Conservation (phyloP, 345 rosid species). For the Hypericum androsaemum region DNA sequence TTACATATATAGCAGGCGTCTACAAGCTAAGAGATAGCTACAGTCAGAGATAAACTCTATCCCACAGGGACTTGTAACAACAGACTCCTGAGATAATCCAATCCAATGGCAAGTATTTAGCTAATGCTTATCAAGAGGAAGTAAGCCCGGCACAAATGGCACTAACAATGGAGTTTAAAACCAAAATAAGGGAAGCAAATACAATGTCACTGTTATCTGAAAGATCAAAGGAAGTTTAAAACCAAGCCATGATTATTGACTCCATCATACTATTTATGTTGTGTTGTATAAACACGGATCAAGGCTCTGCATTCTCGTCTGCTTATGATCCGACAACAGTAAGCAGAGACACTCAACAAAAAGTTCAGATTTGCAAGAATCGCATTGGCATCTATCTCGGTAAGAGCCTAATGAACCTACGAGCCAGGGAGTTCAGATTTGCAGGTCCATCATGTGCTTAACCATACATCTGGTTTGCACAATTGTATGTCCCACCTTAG, state of each 20-base stretch:
- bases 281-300: conserved; percentile 6
- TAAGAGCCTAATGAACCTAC: conserved; percentile 70
- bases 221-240: conserved; percentile 88
- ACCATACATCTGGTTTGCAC: conserved; percentile 93
- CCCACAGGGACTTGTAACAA: too few species aligned
- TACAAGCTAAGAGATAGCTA: too few species aligned
- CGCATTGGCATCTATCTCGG: conserved; percentile 48
- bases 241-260: conserved; percentile 35
- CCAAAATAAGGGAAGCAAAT: too few species aligned
- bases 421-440: conserved; percentile 21
- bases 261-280: background rate
- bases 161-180: too few species aligned
- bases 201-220: too few species aligned
- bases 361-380: conserved; percentile 66
- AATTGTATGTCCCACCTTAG: conserved; percentile 49
- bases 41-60: too few species aligned
- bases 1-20: too few species aligned
- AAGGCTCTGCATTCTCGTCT: conserved; percentile 18
- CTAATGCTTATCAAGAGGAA: too few species aligned
- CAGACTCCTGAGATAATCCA: too few species aligned
- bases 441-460: conserved; percentile 90
- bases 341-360: background rate
- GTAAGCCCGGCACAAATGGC: too few species aligned
- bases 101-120: too few species aligned
- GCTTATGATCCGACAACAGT: conserved; percentile 17